Conservation (phyloP, 805 yeast genomes). For the Kockiozyma suomiensis region DNA sequence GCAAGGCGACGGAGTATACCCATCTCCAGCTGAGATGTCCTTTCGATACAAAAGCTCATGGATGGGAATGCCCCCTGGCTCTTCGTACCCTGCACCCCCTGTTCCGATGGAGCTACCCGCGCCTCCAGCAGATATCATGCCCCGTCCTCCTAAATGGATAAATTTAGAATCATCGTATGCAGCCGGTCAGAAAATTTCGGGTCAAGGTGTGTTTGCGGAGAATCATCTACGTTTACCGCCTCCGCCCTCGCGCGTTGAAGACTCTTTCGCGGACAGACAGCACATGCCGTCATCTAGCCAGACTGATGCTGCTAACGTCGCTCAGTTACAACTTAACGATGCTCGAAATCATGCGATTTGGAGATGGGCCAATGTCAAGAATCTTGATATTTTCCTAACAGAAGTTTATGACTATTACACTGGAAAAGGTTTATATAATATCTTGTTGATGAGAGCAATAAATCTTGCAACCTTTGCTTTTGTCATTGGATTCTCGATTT, state of each 20-base stretch:
- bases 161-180: constrained; percentile 30
- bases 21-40: constrained; percentile 32
- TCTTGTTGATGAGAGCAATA: constrained; percentile 63
- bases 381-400: constrained; percentile 80
- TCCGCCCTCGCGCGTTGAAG: constrained; percentile 26
- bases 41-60: constrained; percentile 29
- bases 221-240: constrained; percentile 23
- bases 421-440: constrained; percentile 82
- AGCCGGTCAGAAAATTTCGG: constrained; percentile 6
- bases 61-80: constrained; percentile 28
- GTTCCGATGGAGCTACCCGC: constrained; percentile 31
- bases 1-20: constrained; percentile 20
- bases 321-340: constrained; percentile 50
- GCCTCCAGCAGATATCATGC: constrained; percentile 27
- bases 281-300: not conserved
- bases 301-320: not conserved
- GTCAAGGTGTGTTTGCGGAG: not conserved
- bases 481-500: constrained; percentile 76
- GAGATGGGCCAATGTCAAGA: constrained; percentile 96
- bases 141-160: constrained; percentile 30
- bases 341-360: constrained; percentile 81
- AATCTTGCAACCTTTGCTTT: constrained; percentile 77
- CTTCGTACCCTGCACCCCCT: constrained; percentile 33
- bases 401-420: constrained; percentile 82
- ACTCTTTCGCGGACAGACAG: constrained; percentile 4